A percentile compares a stretch with the other conserved stretches of the same genome.
These are phyloP conservation scores for Cryptococcus floricola DNA, from an alignment of 1,284 basidiomycete genomes.

Conservation along the genomic window DNA sequence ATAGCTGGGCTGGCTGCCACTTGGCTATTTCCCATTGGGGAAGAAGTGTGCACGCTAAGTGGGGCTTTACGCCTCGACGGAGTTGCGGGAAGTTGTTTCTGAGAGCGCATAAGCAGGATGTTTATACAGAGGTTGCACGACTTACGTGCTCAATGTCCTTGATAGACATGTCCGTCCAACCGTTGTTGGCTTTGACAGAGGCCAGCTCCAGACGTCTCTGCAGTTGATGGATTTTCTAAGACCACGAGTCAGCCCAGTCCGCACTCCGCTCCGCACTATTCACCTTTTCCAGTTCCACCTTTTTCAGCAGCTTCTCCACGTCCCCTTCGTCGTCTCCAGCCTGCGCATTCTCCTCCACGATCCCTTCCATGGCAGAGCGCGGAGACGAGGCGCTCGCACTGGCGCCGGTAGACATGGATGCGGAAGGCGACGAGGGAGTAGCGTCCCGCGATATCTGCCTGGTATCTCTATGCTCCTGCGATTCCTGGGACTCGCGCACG, in stretches of 20 bases:
- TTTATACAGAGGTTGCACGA: background rate
- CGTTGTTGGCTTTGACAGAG: conserved; percentile 42
- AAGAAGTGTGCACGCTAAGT: conserved; percentile 12
- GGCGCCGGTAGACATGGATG: background rate
- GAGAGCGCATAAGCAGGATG: background rate
- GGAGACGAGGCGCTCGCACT: conserved; percentile 8
- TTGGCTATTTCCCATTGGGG: conserved; percentile 13
- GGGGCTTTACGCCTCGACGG: conserved; percentile 15
- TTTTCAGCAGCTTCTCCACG: conserved; percentile 37
- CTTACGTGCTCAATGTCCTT: conserved; percentile 43
- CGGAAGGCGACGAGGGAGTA: conserved; percentile 9
- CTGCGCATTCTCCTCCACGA: background rate
- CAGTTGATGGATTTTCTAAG: conserved; percentile 40
- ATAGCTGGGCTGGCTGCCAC: conserved; percentile 8
- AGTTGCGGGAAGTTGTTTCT: conserved; percentile 16
- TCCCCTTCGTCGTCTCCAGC: conserved; percentile 22
- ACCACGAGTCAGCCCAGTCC: conserved; percentile 3
- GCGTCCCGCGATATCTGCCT: conserved; percentile 7
- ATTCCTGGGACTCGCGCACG: background rate
- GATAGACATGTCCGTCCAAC: conserved; percentile 44
- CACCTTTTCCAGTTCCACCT: conserved; percentile 47
- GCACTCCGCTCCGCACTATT: conserved; percentile 1
- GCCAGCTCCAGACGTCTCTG: conserved; percentile 47
- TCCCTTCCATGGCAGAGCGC: background rate
- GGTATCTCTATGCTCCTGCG: conserved; percentile 1